Base-by-base conservation (phyloP, 345 rosid genomes). In the Turritis glabra region DNA sequence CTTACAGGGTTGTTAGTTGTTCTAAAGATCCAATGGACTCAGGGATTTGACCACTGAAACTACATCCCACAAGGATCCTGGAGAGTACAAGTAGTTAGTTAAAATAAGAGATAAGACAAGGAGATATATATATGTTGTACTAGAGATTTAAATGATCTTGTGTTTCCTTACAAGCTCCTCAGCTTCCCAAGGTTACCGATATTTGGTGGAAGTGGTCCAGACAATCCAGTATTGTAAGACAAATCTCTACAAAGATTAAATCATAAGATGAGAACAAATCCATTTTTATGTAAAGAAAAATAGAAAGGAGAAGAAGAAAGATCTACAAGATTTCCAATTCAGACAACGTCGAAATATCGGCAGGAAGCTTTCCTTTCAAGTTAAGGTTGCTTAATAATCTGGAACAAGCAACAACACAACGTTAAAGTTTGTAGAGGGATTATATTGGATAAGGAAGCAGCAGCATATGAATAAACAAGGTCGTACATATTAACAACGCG, bases 171-270 rank as follows among this genome's bases (percentile, higher is more conserved):
- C 98, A 92, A 83, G 67, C 22, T 76, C 21, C 44, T 25, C 35
- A 92, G 82, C 76, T 88, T 80, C 80, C 75, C 68, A 81, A 90
- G 78, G 29, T 79, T 37, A 72, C 90, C 93, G 22, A 90, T 86
- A 3, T 74, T 23, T 18, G n/a, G 0, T 48, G 98, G 95, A 67
- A 92, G 79, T 37, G 88, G 0, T 81, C 98, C 98, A 18, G 8
- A 43, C 43, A 92, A 75, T 10, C 38, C 78, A 50, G 25, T 48
- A 81, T 90, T 92, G 97, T 86, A 37, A 10, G 40, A 37, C 67
- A 92, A 79, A 82, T 90, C 98, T 85, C 98, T 92, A 57, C 12
- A 78, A 5, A 38, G 48, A 83, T 32, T 32, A 10, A 17, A 21
- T 21, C 27, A 74, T 74, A 53, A 80, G 46, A 63, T 47, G 21